Base-by-base conservation (phyloP, 2,329 filamentous ascomycete species). In the Fusarium euwallaceae region DNA sequence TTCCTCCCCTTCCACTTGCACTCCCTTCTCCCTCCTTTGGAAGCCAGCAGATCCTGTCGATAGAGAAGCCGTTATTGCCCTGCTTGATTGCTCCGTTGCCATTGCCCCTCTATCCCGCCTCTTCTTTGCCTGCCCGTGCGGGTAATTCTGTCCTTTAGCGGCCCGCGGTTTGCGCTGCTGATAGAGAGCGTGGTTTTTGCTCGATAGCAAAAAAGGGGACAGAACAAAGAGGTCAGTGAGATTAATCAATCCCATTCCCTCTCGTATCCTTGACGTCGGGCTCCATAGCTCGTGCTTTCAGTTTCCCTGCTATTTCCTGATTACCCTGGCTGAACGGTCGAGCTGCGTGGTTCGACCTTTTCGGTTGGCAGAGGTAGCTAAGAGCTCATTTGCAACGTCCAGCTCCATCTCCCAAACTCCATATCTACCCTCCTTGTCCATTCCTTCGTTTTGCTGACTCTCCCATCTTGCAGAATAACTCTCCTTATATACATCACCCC, bases 151-250 rank as follows among this genome's bases (percentile, higher is more conserved):
- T 61, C 43, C 34, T 55, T 51, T 37, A 59, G 53, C 27, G 56
- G 45, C 43, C 51, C 48, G 37, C 63, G 61, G 53, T 63, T 75
- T 64, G 63, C 63, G 61, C 72, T 59, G 64, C 22, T 53, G 45
- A 73, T 16, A 29, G 16, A 37, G 14, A 74, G 65, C 66, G 56
- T 56, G 63, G 69, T 75, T 75, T 68, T 73, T 64, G 63, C 63
- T 75, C 63, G 66, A 65, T 70, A 70, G 43, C 43, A 48, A 75
- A 74, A 74, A 64, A 75, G 72, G 73, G 70, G 72, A 67, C 61
- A 60, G 64, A 55, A 67, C 59, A 24, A 62, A 39, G 34, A 27
- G 34, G 36, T 37, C 55, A 34, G 73, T 75, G 48, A 75, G 70
- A 73, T 73, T 75, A 73, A 66, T 61, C 66, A 73, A 73, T 68